phyloP scores from a whole-genome alignment of 2,329 filamentous ascomycete species.

The Aureobasidium pullulans region DNA sequence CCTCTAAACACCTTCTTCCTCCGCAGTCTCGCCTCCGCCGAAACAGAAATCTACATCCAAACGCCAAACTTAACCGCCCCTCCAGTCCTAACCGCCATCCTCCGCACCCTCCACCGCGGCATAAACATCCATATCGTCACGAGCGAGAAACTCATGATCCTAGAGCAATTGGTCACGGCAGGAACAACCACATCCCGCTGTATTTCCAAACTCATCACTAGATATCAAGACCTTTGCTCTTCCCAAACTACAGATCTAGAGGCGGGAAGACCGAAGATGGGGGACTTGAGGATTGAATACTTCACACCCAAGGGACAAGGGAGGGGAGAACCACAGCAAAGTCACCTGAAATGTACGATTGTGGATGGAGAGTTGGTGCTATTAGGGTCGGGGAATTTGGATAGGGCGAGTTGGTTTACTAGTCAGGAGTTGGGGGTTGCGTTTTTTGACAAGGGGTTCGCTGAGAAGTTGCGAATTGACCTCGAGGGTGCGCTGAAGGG shows the following conservation, averaged over 20 bases:
- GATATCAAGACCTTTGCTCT: conserved; percentile 36
- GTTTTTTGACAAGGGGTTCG: conserved; percentile 39
- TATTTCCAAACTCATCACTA: conserved; percentile 50
- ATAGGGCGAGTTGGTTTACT: conserved; percentile 79
- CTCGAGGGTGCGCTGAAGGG: conserved; percentile 19
- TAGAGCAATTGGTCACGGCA: conserved; percentile 75
- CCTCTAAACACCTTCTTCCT: conserved; percentile 62
- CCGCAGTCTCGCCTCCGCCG: conserved; percentile 48
- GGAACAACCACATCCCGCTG: conserved; percentile 65
- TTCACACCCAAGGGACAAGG: conserved; percentile 35
- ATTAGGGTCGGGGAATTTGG: conserved; percentile 75
- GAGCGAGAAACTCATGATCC: conserved; percentile 35
- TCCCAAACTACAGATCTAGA: conserved; percentile 34
- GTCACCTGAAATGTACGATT: conserved; percentile 70
- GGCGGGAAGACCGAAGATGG: conserved; percentile 26
- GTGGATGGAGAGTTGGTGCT: conserved; percentile 62
- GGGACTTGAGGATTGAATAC: conserved; percentile 44
- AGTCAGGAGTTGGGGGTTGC: conserved; percentile 73
- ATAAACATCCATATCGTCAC: conserved; percentile 50
- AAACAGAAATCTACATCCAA: conserved; percentile 57
- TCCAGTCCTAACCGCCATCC: conserved; percentile 54
- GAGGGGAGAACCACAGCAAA: conserved; percentile 53
- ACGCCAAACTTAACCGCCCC: conserved; percentile 71
- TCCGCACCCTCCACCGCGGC: conserved; percentile 56
- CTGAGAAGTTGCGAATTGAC: conserved; percentile 18